Evolutionary conservation across 805 yeast genomes (phyloP).

Genomic region (Brettanomyces naardenensis): DNA sequence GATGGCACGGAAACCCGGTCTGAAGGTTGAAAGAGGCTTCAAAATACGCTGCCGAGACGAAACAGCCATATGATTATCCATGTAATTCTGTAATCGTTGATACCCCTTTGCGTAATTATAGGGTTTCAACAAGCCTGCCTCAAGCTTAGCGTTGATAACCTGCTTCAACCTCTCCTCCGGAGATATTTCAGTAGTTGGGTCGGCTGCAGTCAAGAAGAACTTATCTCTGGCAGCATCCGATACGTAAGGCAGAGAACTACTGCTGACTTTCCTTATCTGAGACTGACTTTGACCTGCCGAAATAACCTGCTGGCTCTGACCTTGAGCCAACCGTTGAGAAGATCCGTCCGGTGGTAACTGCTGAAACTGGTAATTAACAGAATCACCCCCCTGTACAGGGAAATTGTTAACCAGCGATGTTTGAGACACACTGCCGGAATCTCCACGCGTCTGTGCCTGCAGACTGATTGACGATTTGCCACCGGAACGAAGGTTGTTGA

Average conservation of each 20-base stretch:
- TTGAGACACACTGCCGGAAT: neutral
- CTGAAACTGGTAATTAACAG: neutral
- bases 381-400: slow-evolving; percentile 4
- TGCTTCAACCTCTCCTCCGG: slow-evolving; percentile 91
- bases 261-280: neutral
- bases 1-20: slow-evolving; percentile 91
- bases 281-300: neutral
- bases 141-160: slow-evolving; percentile 88
- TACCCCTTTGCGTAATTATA: slow-evolving; percentile 93
- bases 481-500: too few relatives aligned
- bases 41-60: slow-evolving; percentile 78
- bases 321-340: neutral
- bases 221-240: slow-evolving; percentile 84
- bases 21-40: slow-evolving; percentile 74
- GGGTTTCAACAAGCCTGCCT: slow-evolving; percentile 88
- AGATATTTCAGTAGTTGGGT: slow-evolving; percentile 88
- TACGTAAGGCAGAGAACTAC: slow-evolving; percentile 24
- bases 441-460: neutral
- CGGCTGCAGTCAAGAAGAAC: slow-evolving; percentile 93
- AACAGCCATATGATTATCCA: slow-evolving; percentile 87
- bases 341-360: neutral
- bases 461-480: neutral
- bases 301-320: neutral
- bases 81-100: slow-evolving; percentile 78
- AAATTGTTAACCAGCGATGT: neutral